phyloP scores from a whole-genome alignment of 2,329 filamentous ascomycete genomes.

The Claviceps fusiformis region DNA sequence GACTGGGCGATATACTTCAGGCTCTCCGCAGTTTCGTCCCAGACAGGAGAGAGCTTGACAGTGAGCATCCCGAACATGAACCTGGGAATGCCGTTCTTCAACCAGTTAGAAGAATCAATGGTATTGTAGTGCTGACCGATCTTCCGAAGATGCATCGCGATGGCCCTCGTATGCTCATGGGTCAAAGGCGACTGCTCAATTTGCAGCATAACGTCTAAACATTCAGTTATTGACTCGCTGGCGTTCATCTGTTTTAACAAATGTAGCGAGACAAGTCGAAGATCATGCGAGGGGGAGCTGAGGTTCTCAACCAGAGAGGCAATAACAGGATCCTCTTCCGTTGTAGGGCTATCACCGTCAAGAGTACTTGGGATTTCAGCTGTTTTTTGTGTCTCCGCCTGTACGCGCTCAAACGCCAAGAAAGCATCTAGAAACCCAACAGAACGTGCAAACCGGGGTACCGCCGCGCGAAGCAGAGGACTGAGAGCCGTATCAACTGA shows the following conservation, averaged over 20 bases:
- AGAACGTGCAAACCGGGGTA: conserved; percentile 51
- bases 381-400: conserved; percentile 8
- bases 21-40: conserved; percentile 69
- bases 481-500: conserved; percentile 48
- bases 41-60: conserved; percentile 69
- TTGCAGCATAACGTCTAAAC: conserved; percentile 48
- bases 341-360: conserved; percentile 27
- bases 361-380: conserved; percentile 15
- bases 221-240: conserved; percentile 12
- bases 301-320: conserved; percentile 59
- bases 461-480: conserved; percentile 50
- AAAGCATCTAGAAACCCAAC: conserved; percentile 53
- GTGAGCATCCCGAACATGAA: conserved; percentile 87
- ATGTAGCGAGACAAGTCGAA: conserved; percentile 60
- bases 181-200: conserved; percentile 70
- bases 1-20: conserved; percentile 61
- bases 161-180: conserved; percentile 59
- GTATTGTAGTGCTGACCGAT: conserved; percentile 52
- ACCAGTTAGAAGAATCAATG: conserved; percentile 45
- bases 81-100: conserved; percentile 58
- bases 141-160: conserved; percentile 78
- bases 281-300: conserved; percentile 57
- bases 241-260: conserved; percentile 48
- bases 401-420: conserved; percentile 37
- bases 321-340: conserved; percentile 47